Base-by-base conservation (phyloP, 148 eudicot species). In the Talinum fruticosum region DNA sequence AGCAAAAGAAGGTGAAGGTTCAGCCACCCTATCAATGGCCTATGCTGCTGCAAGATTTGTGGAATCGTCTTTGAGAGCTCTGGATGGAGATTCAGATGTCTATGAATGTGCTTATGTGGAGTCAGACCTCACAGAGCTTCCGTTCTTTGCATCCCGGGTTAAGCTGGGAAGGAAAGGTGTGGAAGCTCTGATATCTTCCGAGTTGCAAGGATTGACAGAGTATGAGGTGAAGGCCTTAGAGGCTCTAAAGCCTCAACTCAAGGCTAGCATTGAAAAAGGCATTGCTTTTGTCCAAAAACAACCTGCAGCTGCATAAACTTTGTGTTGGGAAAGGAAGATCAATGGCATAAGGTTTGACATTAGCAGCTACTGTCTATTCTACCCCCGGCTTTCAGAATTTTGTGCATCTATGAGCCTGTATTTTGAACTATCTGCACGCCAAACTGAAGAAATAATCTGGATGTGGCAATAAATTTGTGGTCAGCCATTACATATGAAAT, bases 41-140 rank as follows among this genome's bases (percentile, higher is more conserved):
- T 93, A 90, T 83, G 98, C 97, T 65, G 98, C 98, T 14, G 98
- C 98, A n/a, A 85, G 98, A 80, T 93, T 93, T 57, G 91, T 93
- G 2, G 98, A 93, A 80, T 93, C 98, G 0, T 91, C 97, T 38
- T 86, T 93, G 24, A 86, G 98, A 18, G 98, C 97, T 8, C 86
- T 91, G 23, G 97, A 91, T 62, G 94, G 97, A 72, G 94, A 93
- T 80, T 81, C 83, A 10, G 97, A 93, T 80, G 97, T 93, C 8
- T 93, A 93, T 14, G 98, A 93, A 76, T 93, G 98, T 82, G 75
- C 88, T 16, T 93, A 69, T 66, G 83, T 91, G 26, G 84, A 93
- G 82, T 91, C 94, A 21, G 91, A 91, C 6, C 45, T 93, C 61
- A 90, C 91, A 5, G 98, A 93, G 44, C 91, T 93, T 75, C 97